Conservation (phyloP, 208 protist genomes). For the Trypanosoma lewisi region DNA sequence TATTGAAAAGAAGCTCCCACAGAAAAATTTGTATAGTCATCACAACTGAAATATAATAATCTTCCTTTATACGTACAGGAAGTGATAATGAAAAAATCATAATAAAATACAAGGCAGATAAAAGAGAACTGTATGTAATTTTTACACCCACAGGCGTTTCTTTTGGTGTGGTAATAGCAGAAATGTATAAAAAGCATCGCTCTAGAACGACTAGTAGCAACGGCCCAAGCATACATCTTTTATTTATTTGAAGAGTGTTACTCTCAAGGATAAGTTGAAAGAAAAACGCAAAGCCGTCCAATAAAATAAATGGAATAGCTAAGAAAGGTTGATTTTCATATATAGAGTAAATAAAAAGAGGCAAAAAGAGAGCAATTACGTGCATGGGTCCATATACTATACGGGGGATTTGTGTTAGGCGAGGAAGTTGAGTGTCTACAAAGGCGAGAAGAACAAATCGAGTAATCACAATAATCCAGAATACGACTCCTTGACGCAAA, state of each 20-base stretch:
- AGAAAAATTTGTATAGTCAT: slow-evolving; percentile 18
- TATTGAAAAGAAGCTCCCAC: slow-evolving; percentile 21
- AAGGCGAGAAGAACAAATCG: slow-evolving; percentile 21
- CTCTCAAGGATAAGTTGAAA: slow-evolving; percentile 8
- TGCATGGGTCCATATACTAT: slow-evolving; percentile 6
- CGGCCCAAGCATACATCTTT: not conserved
- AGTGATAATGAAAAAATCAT: not conserved
- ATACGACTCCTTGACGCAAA: not conserved
- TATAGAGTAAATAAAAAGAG: slow-evolving; percentile 17
- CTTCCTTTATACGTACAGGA: not conserved
- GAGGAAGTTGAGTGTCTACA: slow-evolving; percentile 25
- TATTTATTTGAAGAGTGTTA: not conserved
- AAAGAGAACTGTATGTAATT: slow-evolving; percentile 13
- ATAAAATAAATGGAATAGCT: slow-evolving; percentile 20
- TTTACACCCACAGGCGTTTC: slow-evolving; percentile 21
- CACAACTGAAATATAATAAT: slow-evolving; percentile 13
- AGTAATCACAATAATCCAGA: slow-evolving; percentile 23
- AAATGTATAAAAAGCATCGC: slow-evolving; percentile 20
- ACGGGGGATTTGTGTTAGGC: slow-evolving; percentile 2
- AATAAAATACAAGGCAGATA: slow-evolving; percentile 14
- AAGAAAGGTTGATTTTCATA: slow-evolving; percentile 13
- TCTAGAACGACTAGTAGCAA: slow-evolving; percentile 13
- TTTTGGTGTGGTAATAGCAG: slow-evolving; percentile 7
- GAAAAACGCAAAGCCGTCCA: slow-evolving; percentile 26
- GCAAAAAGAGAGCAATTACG: slow-evolving; percentile 2